Percentiles rank a stretch among this genome's conserved stretches.
Evolutionary conservation across 2,329 filamentous ascomycete genomes (phyloP).

Genomic region (Fusarium ambrosium): DNA sequence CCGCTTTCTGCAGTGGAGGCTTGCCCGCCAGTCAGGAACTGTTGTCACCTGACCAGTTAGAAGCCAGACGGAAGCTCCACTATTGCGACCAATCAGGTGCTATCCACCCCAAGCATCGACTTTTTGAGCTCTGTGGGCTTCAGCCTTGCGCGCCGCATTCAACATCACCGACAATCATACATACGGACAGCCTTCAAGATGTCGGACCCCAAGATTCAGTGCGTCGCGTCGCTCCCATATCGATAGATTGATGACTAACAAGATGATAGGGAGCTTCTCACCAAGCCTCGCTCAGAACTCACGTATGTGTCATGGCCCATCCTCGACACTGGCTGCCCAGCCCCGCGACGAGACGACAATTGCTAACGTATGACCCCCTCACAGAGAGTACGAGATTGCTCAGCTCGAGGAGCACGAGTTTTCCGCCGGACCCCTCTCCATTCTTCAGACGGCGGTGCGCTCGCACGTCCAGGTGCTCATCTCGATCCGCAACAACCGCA

Average conservation of each 20-base stretch:
- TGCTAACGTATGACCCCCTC: slow-evolving; percentile 26
- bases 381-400: slow-evolving; percentile 90
- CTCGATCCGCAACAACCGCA: slow-evolving; percentile 97
- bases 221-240: slow-evolving; percentile 48
- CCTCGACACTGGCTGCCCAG: slow-evolving; percentile 25
- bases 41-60: slow-evolving; percentile 39
- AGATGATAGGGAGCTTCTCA: slow-evolving; percentile 80
- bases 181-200: slow-evolving; percentile 55
- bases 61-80: slow-evolving; percentile 2
- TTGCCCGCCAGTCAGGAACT: slow-evolving; percentile 15
- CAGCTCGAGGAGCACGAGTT: slow-evolving; percentile 74
- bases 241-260: slow-evolving; percentile 46
- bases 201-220: slow-evolving; percentile 82
- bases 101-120: slow-evolving; percentile 38
- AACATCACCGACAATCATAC: slow-evolving; percentile 28
- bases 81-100: slow-evolving; percentile 46
- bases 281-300: slow-evolving; percentile 89
- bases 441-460: slow-evolving; percentile 96
- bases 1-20: slow-evolving; percentile 15
- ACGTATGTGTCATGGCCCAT: slow-evolving; percentile 72
- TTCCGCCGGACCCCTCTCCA: slow-evolving; percentile 74
- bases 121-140: slow-evolving; percentile 51
- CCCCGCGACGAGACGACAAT: slow-evolving; percentile 35
- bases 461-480: slow-evolving; percentile 97
- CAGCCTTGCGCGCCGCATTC: slow-evolving; percentile 52